Evolutionary conservation across 2,329 filamentous ascomycete genomes (phyloP).

Genomic region (Talaromyces funiculosus): DNA sequence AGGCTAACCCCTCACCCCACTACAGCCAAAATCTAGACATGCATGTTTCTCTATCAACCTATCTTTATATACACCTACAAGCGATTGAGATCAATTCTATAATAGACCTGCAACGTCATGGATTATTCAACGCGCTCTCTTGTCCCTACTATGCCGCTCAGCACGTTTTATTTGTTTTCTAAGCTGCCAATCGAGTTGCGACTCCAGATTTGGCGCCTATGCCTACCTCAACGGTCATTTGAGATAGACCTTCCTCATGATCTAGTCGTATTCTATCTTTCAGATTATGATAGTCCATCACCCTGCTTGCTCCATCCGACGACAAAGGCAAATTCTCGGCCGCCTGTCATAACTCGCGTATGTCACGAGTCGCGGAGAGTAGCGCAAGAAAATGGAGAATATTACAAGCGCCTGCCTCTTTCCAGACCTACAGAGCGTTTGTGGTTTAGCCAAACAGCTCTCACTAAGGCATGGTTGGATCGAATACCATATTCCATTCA

Average conservation of each 20-base stretch:
- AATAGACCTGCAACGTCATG: neutral
- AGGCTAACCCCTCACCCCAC: too few species aligned
- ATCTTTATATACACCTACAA: too few species aligned
- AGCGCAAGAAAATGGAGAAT: neutral
- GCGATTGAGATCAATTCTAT: too few species aligned
- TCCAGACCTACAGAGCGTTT: neutral
- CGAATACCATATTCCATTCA: neutral
- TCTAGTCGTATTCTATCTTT: neutral
- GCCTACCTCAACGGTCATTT: neutral
- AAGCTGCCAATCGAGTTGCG: slow-evolving; percentile 5
- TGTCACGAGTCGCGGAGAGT: slow-evolving; percentile 4
- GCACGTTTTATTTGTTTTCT: neutral
- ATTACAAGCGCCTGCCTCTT: neutral
- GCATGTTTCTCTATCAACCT: too few species aligned
- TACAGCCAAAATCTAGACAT: too few species aligned
- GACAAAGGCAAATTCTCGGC: neutral
- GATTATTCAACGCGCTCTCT: neutral
- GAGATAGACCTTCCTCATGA: neutral
- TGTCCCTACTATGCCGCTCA: neutral
- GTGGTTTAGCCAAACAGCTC: neutral
- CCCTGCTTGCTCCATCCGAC: slow-evolving; percentile 6
- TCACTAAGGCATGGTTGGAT: slow-evolving; percentile 1
- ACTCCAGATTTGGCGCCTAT: slow-evolving; percentile 4
- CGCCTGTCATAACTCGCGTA: slow-evolving; percentile 4
- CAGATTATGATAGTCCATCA: neutral